Evolutionary conservation across 495 filamentous ascomycete species (phyloP).

Genomic region (Tuber microsphaerosporum): DNA sequence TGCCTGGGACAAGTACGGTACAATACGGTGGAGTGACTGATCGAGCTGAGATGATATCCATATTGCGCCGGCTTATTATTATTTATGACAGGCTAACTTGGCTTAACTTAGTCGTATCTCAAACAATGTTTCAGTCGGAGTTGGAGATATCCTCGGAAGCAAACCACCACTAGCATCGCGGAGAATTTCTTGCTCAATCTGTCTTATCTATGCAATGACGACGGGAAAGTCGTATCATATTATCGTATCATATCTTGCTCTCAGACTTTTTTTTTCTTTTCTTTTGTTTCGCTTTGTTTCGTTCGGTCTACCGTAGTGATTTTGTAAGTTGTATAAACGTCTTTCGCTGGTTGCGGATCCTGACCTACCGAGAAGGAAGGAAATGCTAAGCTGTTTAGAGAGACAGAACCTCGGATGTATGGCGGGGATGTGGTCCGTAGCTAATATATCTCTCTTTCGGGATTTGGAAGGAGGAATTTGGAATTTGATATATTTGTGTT

Average conservation of each 20-base stretch:
- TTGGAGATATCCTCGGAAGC: not conserved
- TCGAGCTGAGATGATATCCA: not conserved
- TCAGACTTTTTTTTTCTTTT: not conserved
- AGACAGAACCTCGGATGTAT: not conserved
- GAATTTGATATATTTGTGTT: not conserved
- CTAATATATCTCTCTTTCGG: not conserved
- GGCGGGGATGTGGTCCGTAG: not conserved
- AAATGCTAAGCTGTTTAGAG: not conserved
- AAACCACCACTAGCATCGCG: not conserved
- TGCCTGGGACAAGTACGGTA: too few relatives aligned
- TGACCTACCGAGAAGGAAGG: not conserved
- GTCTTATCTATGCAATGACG: not conserved
- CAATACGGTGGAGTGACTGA: not conserved
- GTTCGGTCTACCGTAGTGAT: not conserved
- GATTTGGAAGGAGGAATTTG: not conserved
- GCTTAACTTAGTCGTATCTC: not conserved
- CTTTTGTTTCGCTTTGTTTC: not conserved
- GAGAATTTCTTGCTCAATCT: slow-evolving; percentile 1
- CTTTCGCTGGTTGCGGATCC: not conserved
- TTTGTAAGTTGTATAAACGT: not conserved
- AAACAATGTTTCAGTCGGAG: not conserved
- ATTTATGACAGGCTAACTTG: not conserved
- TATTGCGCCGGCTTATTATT: not conserved
- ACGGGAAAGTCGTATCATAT: not conserved
- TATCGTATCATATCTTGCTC: not conserved